A percentile compares a stretch with the other conserved stretches of the same genome.
Conservation (phyloP, 169 alveolate genomes). For the Plasmodium chabaudi region DNA sequence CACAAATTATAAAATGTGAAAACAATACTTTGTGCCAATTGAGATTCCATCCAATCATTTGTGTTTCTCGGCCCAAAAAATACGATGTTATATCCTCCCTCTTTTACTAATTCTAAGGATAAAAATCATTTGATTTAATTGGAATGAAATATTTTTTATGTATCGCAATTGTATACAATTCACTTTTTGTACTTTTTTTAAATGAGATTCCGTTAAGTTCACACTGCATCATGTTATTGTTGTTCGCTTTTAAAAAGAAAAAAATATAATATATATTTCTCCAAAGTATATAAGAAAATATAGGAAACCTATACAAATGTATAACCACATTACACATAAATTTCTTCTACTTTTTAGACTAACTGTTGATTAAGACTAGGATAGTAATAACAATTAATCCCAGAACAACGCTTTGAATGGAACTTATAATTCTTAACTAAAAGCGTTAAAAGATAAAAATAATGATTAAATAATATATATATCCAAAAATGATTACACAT, state of each 20-base stretch:
- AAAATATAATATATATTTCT: neutral
- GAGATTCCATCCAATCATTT: slow-evolving; percentile 61
- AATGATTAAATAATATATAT: neutral
- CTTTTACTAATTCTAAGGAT: slow-evolving; percentile 44
- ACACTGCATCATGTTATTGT: slow-evolving; percentile 14
- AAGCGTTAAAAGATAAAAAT: neutral
- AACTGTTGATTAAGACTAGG: slow-evolving; percentile 31
- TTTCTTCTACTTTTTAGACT: neutral
- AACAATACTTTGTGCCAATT: slow-evolving; percentile 36
- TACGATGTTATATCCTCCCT: slow-evolving; percentile 46
- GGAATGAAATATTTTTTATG: neutral
- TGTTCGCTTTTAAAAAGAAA: slow-evolving; percentile 29
- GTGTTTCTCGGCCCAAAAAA: slow-evolving; percentile 69
- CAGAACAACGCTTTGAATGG: slow-evolving; percentile 59
- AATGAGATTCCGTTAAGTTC: slow-evolving; percentile 55
- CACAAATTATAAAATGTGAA: neutral
- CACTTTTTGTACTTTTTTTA: slow-evolving; percentile 36
- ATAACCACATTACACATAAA: neutral
- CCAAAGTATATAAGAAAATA: neutral
- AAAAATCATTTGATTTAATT: neutral
- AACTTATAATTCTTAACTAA: slow-evolving; percentile 60
- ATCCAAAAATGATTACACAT: neutral
- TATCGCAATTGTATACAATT: neutral
- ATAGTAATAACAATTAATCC: slow-evolving; percentile 44
- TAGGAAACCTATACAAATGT: neutral